A percentile compares a stretch with the other conserved stretches of the same genome.
phyloP scores from a whole-genome alignment of 768 basidiomycete species.

The Russula ochroleuca region DNA sequence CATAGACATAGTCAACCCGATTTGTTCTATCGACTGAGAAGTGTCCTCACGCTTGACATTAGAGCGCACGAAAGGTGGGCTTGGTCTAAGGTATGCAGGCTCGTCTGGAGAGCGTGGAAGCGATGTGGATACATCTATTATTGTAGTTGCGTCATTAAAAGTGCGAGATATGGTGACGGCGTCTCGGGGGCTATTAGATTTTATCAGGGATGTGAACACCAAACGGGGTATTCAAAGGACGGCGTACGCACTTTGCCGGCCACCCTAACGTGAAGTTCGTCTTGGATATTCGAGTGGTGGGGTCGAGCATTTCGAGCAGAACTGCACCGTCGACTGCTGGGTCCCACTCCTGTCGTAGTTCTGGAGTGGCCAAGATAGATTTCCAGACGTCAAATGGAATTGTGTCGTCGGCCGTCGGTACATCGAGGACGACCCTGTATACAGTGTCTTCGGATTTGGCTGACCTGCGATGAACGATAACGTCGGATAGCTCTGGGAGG shows the following conservation, averaged over 20 bases:
- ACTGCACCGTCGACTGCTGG: constrained; percentile 84
- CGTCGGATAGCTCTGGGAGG: constrained; percentile 62
- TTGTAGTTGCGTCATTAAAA: constrained; percentile 71
- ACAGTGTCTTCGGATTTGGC: constrained; percentile 70
- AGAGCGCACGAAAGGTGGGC: constrained; percentile 89
- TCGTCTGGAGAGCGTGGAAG: constrained; percentile 87
- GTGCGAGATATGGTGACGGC: constrained; percentile 90
- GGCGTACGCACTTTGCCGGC: constrained; percentile 81
- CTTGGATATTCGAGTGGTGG: constrained; percentile 77
- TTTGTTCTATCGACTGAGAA: constrained; percentile 22
- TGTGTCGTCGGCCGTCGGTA: constrained; percentile 53
- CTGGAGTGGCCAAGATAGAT: constrained; percentile 77
- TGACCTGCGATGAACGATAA: constrained; percentile 70
- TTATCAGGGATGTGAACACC: neutral
- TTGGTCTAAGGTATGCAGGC: constrained; percentile 84
- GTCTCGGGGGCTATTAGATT: constrained; percentile 72
- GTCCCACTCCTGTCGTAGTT: constrained; percentile 89
- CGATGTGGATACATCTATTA: constrained; percentile 92
- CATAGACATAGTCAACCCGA: constrained; percentile 4
- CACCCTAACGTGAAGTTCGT: constrained; percentile 92
- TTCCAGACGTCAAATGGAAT: constrained; percentile 74
- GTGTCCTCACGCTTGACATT: constrained; percentile 61
- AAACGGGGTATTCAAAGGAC: neutral
- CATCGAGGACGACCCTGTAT: constrained; percentile 78
- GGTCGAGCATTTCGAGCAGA: constrained; percentile 82